phyloP scores from a whole-genome alignment of 805 yeast genomes.

The Hanseniaspora meyeri region DNA sequence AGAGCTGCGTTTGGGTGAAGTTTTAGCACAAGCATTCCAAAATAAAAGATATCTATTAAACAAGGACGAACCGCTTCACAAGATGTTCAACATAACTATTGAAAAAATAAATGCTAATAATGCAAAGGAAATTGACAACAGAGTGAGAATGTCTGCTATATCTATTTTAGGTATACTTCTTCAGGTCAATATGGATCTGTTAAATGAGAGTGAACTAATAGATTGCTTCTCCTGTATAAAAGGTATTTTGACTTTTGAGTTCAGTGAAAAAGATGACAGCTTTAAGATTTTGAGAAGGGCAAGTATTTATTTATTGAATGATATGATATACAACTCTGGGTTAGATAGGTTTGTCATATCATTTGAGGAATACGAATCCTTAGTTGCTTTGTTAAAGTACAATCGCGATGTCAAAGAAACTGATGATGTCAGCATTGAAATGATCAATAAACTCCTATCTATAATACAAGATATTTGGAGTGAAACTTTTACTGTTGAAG shows the following conservation, averaged over 20 bases:
- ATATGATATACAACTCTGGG: slow-evolving; percentile 40
- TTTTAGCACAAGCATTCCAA: slow-evolving; percentile 47
- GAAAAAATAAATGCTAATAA: slow-evolving; percentile 26
- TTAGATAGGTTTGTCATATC: slow-evolving; percentile 36
- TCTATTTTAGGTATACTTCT: slow-evolving; percentile 68
- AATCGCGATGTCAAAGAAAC: slow-evolving; percentile 33
- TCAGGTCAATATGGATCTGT: slow-evolving; percentile 43
- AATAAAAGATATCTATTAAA: slow-evolving; percentile 27
- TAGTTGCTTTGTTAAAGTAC: slow-evolving; percentile 35
- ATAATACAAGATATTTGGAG: slow-evolving; percentile 21
- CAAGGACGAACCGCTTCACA: slow-evolving; percentile 32
- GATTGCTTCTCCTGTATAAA: slow-evolving; percentile 64
- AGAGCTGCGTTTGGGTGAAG: slow-evolving; percentile 73
- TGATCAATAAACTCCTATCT: slow-evolving; percentile 33
- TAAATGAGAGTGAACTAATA: slow-evolving; percentile 32
- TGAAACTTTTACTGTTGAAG: slow-evolving; percentile 12
- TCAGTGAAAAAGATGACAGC: slow-evolving; percentile 31
- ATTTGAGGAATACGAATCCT: slow-evolving; percentile 30
- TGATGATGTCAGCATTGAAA: slow-evolving; percentile 51
- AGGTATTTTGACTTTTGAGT: slow-evolving; percentile 59
- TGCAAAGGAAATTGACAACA: slow-evolving; percentile 35
- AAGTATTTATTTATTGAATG: slow-evolving; percentile 57
- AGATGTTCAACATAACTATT: slow-evolving; percentile 36
- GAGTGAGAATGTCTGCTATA: slow-evolving; percentile 74
- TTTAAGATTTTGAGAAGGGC: slow-evolving; percentile 51